Percentiles rank a stretch among this genome's conserved stretches.
Conservation (phyloP, 495 filamentous ascomycete species). For the Lichina pygmaea region DNA sequence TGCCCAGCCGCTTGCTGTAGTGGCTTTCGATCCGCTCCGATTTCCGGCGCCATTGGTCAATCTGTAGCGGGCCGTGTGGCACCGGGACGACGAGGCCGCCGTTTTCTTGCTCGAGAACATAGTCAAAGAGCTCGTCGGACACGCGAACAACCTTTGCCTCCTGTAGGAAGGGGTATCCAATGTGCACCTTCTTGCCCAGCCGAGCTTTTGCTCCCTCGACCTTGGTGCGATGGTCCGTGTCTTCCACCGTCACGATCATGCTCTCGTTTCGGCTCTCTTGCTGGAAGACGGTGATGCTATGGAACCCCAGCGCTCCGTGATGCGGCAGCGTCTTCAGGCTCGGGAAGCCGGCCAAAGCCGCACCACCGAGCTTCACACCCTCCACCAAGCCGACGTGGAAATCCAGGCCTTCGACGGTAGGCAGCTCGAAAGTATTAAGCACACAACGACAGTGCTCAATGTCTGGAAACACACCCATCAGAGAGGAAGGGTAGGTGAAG, state of each 20-base stretch:
- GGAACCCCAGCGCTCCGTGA: constrained; percentile 54
- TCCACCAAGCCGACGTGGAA: constrained; percentile 63
- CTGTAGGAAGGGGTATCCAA: constrained; percentile 88
- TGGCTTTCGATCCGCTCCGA: constrained; percentile 53
- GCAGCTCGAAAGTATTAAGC: constrained; percentile 85
- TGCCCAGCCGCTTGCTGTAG: constrained; percentile 76
- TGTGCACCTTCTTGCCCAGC: constrained; percentile 62
- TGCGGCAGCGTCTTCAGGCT: constrained; percentile 63
- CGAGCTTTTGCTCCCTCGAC: constrained; percentile 46
- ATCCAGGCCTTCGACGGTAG: constrained; percentile 72
- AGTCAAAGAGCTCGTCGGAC: constrained; percentile 85
- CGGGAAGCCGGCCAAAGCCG: constrained; percentile 79
- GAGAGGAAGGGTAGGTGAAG: constrained; percentile 59
- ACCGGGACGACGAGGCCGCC: constrained; percentile 28
- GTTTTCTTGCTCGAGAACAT: constrained; percentile 36
- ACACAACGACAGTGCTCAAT: constrained; percentile 69
- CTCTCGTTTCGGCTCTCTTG: constrained; percentile 92
- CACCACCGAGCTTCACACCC: constrained; percentile 57
- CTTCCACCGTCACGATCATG: constrained; percentile 65
- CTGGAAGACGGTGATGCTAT: constrained; percentile 89
- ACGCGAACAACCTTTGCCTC: constrained; percentile 75
- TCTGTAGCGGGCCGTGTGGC: constrained; percentile 52
- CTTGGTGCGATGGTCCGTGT: constrained; percentile 42
- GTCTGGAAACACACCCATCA: constrained; percentile 79
- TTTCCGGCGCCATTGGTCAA: constrained; percentile 62